These are phyloP conservation scores for Citrullus mucosospermus DNA, from an alignment of 306 rosid genomes.

Conservation along the genomic window DNA sequence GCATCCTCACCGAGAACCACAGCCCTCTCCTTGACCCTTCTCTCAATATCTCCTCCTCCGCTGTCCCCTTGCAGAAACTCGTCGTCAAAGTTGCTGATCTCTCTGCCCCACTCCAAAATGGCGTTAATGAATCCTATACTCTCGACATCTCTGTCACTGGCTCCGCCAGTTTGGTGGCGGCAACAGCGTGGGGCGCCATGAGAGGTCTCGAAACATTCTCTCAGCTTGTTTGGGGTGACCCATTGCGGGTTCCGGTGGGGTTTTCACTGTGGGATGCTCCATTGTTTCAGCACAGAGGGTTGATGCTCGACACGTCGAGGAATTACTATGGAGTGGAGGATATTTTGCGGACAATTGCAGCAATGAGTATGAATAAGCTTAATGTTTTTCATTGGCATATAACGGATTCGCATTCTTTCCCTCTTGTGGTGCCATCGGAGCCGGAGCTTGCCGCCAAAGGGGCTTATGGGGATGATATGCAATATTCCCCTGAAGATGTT, in stretches of 20 bases:
- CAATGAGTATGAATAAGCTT: conserved; percentile 68
- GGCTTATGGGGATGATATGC: conserved; percentile 56
- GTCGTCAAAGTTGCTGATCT: conserved; percentile 21
- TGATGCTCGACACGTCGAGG: conserved; percentile 68
- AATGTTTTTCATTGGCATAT: conserved; percentile 88
- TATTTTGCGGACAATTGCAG: conserved; percentile 46
- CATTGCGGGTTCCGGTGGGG: conserved; percentile 31
- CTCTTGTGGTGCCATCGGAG: conserved; percentile 56
- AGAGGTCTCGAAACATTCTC: conserved; percentile 75
- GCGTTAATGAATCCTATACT: conserved; percentile 57
- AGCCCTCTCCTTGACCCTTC: conserved; percentile 28
- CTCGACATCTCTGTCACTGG: conserved; percentile 26
- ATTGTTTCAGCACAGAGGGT: conserved; percentile 38
- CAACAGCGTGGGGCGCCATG: conserved; percentile 69
- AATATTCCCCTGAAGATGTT: conserved; percentile 49
- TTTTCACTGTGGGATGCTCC: conserved; percentile 47
- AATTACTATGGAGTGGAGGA: conserved; percentile 48
- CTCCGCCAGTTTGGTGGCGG: conserved; percentile 22
- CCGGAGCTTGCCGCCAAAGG: conserved; percentile 61
- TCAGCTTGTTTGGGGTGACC: conserved; percentile 62
- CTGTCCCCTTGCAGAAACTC: conserved; percentile 33
- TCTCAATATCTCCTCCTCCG: conserved; percentile 15
- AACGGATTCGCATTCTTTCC: conserved; percentile 81
- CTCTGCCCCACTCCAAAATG: conserved; percentile 33
- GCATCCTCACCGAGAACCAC: conserved; percentile 50